These are phyloP conservation scores for Arachis monticola DNA, from an alignment of 331 rosid species.

Conservation along the genomic window DNA sequence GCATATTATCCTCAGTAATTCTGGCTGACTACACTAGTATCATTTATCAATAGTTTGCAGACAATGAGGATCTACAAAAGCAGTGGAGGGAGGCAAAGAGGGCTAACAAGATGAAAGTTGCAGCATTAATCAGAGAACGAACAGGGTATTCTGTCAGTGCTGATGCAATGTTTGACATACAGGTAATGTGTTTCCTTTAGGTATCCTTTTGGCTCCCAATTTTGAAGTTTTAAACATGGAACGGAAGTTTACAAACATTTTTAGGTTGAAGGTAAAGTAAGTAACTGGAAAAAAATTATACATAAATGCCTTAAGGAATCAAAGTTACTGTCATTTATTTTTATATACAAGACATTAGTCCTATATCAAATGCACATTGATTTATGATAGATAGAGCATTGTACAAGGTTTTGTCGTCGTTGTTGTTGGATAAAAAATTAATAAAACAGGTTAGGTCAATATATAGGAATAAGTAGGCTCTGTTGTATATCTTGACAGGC, in stretches of 20 bases:
- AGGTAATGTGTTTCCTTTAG: slow-evolving; percentile 56
- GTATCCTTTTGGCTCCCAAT: slow-evolving; percentile 12
- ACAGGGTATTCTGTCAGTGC: slow-evolving; percentile 92
- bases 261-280: not conserved
- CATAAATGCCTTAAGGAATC: slow-evolving; percentile 7
- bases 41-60: slow-evolving; percentile 66
- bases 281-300: slow-evolving; percentile 12
- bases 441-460: not conserved
- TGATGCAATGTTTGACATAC: slow-evolving; percentile 94
- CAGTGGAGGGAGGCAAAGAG: slow-evolving; percentile 90
- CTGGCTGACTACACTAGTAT: slow-evolving; percentile 41
- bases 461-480: slow-evolving; percentile 12
- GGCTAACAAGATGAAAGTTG: slow-evolving; percentile 85
- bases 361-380: not conserved
- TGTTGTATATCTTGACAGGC: not conserved
- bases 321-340: not conserved
- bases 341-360: slow-evolving; percentile 6
- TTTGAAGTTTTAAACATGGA: slow-evolving; percentile 28
- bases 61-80: slow-evolving; percentile 77
- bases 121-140: slow-evolving; percentile 69
- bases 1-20: slow-evolving; percentile 34
- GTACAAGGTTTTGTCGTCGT: no score
- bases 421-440: not conserved
- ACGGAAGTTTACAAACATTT: slow-evolving; percentile 25
- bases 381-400: no score